Evolutionary conservation across 345 rosid genomes (phyloP).

Genomic region (Ceriops tagal): DNA sequence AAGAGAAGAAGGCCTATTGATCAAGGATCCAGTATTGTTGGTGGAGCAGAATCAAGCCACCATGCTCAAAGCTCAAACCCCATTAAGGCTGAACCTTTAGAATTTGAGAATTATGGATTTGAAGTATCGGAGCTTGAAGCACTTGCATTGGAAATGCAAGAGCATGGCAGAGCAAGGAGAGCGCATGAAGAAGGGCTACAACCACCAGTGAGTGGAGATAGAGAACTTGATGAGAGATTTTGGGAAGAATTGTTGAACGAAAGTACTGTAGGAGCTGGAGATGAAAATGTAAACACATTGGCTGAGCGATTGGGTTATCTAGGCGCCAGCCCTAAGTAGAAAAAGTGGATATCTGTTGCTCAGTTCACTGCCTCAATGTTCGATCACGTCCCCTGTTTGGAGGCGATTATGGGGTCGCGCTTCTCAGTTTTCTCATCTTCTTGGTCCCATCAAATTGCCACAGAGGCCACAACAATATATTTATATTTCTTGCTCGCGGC

Average conservation of each 20-base stretch:
- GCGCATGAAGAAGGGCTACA: conserved; percentile 27
- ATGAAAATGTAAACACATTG: conserved; percentile 43
- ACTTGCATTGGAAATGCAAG: conserved; percentile 87
- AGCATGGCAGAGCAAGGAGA: conserved; percentile 36
- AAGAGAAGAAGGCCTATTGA: conserved; percentile 47
- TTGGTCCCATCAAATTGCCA: conserved; percentile 13
- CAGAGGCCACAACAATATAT: conserved; percentile 16
- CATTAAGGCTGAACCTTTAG: conserved; percentile 48
- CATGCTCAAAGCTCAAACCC: conserved; percentile 3
- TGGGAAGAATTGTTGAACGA: conserved; percentile 47
- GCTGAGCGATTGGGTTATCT: conserved; percentile 49
- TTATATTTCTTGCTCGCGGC: conserved; percentile 34
- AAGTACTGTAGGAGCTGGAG: conserved; percentile 28
- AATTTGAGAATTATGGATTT: conserved; percentile 28
- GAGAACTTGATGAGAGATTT: conserved; percentile 41
- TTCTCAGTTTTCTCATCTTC: background rate
- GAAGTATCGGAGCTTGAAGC: conserved; percentile 76
- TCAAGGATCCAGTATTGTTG: conserved; percentile 11
- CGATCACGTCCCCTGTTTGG: too few relatives aligned
- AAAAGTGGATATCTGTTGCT: background rate
- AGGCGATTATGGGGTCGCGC: too few relatives aligned
- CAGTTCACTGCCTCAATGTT: too few relatives aligned
- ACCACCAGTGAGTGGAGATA: conserved; percentile 23
- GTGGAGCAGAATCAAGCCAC: conserved; percentile 19
- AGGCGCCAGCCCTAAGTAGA: conserved; percentile 37